These are phyloP conservation scores for Hippophae tibetana DNA, from an alignment of 306 rosid genomes.

Conservation along the genomic window DNA sequence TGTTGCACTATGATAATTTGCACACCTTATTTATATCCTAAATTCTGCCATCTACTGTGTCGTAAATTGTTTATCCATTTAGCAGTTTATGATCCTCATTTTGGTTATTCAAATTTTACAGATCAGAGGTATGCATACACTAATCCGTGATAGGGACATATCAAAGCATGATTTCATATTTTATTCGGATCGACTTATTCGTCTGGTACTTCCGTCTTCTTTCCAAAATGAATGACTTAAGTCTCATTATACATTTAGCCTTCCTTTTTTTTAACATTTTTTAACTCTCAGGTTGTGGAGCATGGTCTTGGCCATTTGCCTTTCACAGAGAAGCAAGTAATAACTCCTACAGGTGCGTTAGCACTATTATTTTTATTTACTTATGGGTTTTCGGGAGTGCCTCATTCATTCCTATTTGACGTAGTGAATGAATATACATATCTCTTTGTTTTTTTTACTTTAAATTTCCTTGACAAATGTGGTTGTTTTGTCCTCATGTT, in stretches of 20 bases:
- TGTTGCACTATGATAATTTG: too few species aligned
- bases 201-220: conserved; percentile 45
- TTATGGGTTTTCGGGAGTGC: background rate
- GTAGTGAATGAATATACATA: too few species aligned
- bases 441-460: too few species aligned
- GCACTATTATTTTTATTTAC: conserved; percentile 3
- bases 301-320: conserved; percentile 97
- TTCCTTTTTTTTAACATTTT: conserved; percentile 10
- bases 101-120: conserved; percentile 34
- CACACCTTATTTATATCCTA: background rate
- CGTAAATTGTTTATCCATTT: conserved; percentile 7
- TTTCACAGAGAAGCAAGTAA: conserved; percentile 92
- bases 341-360: conserved; percentile 78
- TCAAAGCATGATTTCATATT: conserved; percentile 91
- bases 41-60: conserved; percentile 3
- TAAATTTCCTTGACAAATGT: too few species aligned
- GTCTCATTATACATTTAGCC: conserved; percentile 7
- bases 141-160: conserved; percentile 81
- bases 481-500: too few species aligned
- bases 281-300: conserved; percentile 74
- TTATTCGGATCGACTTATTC: conserved; percentile 93
- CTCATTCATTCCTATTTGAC: too few species aligned
- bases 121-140: conserved; percentile 96
- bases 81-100: conserved; percentile 16
- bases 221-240: background rate